Percentiles rank a stretch among this genome's conserved stretches.
Conservation (phyloP, 2,329 filamentous ascomycete genomes). For the Arthroderma sp. region DNA sequence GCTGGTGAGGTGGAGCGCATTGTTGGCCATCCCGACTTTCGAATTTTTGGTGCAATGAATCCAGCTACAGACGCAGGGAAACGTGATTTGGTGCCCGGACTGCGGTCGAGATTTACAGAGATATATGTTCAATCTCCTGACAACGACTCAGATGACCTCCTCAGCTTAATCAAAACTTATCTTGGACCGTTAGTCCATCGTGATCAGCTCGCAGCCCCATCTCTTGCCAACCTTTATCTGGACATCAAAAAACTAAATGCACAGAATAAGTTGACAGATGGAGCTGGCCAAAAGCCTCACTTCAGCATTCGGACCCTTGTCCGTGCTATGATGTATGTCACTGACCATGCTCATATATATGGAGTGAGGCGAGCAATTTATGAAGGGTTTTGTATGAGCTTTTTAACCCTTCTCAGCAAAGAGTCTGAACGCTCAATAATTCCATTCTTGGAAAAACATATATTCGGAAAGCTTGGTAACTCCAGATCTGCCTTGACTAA, state of each 20-base stretch:
- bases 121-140: conserved; percentile 89
- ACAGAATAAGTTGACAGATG: conserved; percentile 78
- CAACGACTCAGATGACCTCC: conserved; percentile 68
- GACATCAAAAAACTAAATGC: conserved; percentile 71
- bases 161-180: conserved; percentile 80
- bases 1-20: conserved; percentile 87
- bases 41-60: conserved; percentile 98
- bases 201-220: conserved; percentile 60
- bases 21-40: conserved; percentile 78
- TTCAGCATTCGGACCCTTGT: conserved; percentile 94
- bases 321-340: conserved; percentile 75
- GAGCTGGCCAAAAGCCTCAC: conserved; percentile 88
- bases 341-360: conserved; percentile 70
- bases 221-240: conserved; percentile 77
- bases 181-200: conserved; percentile 58
- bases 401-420: conserved; percentile 73
- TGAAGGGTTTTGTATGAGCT: conserved; percentile 97
- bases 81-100: conserved; percentile 75
- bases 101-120: conserved; percentile 88
- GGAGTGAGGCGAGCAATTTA: conserved; percentile 74
- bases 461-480: conserved; percentile 59
- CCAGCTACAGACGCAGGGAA: conserved; percentile 96
- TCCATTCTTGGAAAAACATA: conserved; percentile 65
- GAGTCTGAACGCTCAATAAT: conserved; percentile 67
- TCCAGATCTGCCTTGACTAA: conserved; percentile 62